Evolutionary conservation across 352 stramenopile species (phyloP).

Genomic region (Phytophthora idaei): DNA sequence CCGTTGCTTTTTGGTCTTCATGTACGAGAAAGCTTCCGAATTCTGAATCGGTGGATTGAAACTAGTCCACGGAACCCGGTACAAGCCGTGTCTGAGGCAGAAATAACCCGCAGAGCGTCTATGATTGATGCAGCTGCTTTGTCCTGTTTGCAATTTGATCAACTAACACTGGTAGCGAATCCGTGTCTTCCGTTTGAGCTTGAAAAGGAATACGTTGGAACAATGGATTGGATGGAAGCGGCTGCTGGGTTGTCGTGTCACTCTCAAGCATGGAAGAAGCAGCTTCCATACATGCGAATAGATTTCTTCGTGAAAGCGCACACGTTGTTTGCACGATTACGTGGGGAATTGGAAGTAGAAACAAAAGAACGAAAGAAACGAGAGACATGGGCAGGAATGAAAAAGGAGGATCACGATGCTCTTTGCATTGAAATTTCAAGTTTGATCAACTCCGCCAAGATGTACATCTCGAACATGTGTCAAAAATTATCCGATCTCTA

Average conservation of each 20-base stretch:
- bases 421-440: constrained; percentile 16
- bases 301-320: constrained; percentile 50
- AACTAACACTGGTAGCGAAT: constrained; percentile 50
- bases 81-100: constrained; percentile 18
- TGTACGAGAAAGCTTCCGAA: constrained; percentile 54
- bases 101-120: constrained; percentile 36
- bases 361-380: constrained; percentile 30
- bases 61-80: constrained; percentile 57
- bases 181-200: constrained; percentile 30
- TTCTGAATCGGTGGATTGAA: constrained; percentile 63
- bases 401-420: constrained; percentile 37
- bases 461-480: constrained; percentile 4
- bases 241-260: neutral
- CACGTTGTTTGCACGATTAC: constrained; percentile 43
- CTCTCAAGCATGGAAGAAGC: constrained; percentile 12
- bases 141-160: constrained; percentile 59
- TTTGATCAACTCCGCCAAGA: constrained; percentile 15
- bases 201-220: constrained; percentile 40
- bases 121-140: constrained; percentile 46
- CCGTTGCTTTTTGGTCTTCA: constrained; percentile 48
- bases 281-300: constrained; percentile 39
- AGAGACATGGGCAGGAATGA: constrained; percentile 22
- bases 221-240: constrained; percentile 42
- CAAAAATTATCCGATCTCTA: constrained; percentile 17
- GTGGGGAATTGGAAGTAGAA: constrained; percentile 42